A percentile compares a stretch with the other conserved stretches of the same genome.
Evolutionary conservation across 192 early-diverging fungal species (phyloP).

Genomic region (Backusella macrospora): DNA sequence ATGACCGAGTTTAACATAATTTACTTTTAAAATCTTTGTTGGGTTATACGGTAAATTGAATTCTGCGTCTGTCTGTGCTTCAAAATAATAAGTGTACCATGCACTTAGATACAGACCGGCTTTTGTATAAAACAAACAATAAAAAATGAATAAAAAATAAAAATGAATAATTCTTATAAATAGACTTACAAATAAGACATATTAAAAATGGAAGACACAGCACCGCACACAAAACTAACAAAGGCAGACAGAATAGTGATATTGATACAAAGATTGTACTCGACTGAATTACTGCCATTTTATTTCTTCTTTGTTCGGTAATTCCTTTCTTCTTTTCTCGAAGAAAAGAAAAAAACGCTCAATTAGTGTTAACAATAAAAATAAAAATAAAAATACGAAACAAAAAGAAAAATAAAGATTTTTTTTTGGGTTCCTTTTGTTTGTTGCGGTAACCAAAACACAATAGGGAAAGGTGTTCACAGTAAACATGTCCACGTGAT

Average conservation of each 20-base stretch:
- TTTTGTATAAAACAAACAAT: background rate
- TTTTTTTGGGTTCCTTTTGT: slow-evolving; percentile 5
- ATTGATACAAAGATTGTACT: slow-evolving; percentile 40
- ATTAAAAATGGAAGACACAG: slow-evolving; percentile 38
- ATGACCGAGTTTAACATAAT: slow-evolving; percentile 26
- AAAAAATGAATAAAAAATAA: background rate
- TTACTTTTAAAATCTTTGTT: slow-evolving; percentile 41
- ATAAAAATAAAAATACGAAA: slow-evolving; percentile 8
- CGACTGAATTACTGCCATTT: slow-evolving; percentile 35
- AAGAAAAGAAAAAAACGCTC: background rate
- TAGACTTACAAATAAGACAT: slow-evolving; percentile 36
- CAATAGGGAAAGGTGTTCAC: background rate
- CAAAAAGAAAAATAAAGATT: background rate
- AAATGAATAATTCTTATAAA: background rate
- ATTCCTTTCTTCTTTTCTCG: background rate
- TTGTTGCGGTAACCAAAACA: slow-evolving; percentile 12
- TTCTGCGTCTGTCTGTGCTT: slow-evolving; percentile 39
- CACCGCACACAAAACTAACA: slow-evolving; percentile 33
- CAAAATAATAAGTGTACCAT: slow-evolving; percentile 31
- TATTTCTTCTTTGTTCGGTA: background rate
- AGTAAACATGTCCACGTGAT: too few species aligned
- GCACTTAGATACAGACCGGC: slow-evolving; percentile 38
- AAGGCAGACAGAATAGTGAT: slow-evolving; percentile 42
- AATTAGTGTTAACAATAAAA: background rate
- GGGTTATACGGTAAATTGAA: slow-evolving; percentile 49